phyloP scores from a whole-genome alignment of 306 rosid species.

The Rosa multiflora region DNA sequence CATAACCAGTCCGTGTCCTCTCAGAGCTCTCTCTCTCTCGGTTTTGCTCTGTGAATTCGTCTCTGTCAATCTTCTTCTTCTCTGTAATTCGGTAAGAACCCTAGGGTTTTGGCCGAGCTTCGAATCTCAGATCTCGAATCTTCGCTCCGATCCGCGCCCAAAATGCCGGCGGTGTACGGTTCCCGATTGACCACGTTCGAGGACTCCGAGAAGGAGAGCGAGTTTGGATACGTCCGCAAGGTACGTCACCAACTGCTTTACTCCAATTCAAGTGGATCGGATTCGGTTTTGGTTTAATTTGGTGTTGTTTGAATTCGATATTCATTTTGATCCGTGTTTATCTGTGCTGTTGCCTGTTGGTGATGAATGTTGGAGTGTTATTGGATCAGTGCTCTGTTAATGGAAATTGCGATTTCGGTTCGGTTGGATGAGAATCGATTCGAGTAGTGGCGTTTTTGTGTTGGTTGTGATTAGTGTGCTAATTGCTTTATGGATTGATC shows the following conservation, averaged over 20 bases:
- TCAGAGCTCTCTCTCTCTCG: slow-evolving; percentile 11
- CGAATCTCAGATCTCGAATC: slow-evolving; percentile 28
- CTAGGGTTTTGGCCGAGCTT: slow-evolving; percentile 39
- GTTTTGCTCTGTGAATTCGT: slow-evolving; percentile 8
- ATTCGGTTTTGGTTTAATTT: not conserved
- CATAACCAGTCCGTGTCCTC: slow-evolving; percentile 13
- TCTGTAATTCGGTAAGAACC: slow-evolving; percentile 32
- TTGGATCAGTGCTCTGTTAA: not conserved
- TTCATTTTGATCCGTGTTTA: slow-evolving; percentile 11
- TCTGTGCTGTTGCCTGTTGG: not conserved
- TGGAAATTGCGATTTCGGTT: not conserved
- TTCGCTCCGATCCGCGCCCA: slow-evolving; percentile 38
- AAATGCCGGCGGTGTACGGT: slow-evolving; percentile 93
- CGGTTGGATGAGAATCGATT: not conserved
- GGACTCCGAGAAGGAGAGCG: slow-evolving; percentile 98
- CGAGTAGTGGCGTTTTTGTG: not conserved
- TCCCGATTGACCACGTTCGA: slow-evolving; percentile 92
- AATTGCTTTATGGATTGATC: not conserved
- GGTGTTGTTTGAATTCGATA: not conserved
- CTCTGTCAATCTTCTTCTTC: not conserved
- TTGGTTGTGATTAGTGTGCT: not conserved
- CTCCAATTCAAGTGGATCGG: slow-evolving; percentile 9
- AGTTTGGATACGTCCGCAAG: slow-evolving; percentile 98
- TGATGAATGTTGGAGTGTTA: not conserved
- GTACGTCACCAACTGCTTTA: slow-evolving; percentile 25